Base-by-base conservation (phyloP, 441 rosid species). In the Erysimum pusillum region DNA sequence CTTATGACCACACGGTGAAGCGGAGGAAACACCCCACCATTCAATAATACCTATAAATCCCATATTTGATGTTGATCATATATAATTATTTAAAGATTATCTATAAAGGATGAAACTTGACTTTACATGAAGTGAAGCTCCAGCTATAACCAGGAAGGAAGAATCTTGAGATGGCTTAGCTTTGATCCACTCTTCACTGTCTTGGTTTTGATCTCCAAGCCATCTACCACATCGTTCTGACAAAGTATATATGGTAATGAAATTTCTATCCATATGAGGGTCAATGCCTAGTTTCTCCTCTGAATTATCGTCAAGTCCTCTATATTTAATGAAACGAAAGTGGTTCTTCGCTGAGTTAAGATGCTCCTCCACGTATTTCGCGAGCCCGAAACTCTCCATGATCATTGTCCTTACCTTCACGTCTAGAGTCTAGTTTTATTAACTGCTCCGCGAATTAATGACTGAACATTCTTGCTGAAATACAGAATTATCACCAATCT, bases 201-300 rank as follows among this genome's bases (percentile, higher is more conserved):
- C 82, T 73, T 83, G 10, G 83, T 70, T 69, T 79, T 63, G 0
- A 84, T 68, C 73, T 85, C 82, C 62, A 88, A 79, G 61, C 87
- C 90, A 45, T 78, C 81, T 13, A 85, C 82, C 5, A 15, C 79
- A 22, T 85, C 80, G 66, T 86, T 80, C 39, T 85, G 86, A 10
- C 82, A 86, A 61, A 88, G 81, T n/a, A n/a, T n/a, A n/a, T 73
- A 83, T 82, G 4, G 84, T 78, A 14, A 76, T 44, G 81, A 88
- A 85, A 63, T 87, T 82, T 82, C 88, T 87, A 73, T 90, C 94
- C 0, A 91, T 88, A 61, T 88, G 93, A 76, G 71, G 88, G 53
- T 17, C 78, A 18, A 63, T 75, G 65, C 12, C 82, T 87, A 17
- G 74, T 39, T 56, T 76, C 70, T 31, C 87, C 34, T 69, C n/a